Base-by-base conservation (phyloP, 371 early-diverging fungal genomes). In the Circinella minor region DNA sequence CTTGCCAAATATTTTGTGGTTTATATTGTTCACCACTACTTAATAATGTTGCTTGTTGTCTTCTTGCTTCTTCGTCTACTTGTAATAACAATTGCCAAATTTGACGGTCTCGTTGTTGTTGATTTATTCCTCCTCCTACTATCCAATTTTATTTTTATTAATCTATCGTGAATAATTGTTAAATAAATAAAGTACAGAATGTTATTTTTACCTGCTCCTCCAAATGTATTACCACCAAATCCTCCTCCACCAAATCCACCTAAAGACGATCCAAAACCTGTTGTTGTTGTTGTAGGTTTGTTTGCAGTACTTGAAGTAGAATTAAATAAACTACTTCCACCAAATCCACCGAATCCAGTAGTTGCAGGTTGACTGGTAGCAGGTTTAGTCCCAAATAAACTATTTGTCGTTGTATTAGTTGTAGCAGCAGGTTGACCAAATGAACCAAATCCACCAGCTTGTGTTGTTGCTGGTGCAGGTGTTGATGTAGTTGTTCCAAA, bases 1-100 rank as follows among this genome's bases (percentile, higher is more conserved):
- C 80, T 47, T 89, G 88, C 85, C 90, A 87, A 3, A 89, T 68
- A 49, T 78, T 77, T 13, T 78, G 71, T n/a, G 81, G 76, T 61
- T 72, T 70, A 57, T 73, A 74, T 5, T 72, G 71, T 11, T 71
- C 74, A 63, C 67, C 69, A 3, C 14, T 71, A 4, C 69, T 63
- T 55, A 71, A 61, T 72, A 60, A 74, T 66, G 70, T 78, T 13
- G 70, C 85, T 48, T 70, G 76, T 61, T 69, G 74, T 71, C 76
- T 72, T 74, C 80, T 80, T 77, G 80, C 81, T 69, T 82, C 74
- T 39, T 70, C 68, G 14, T 74, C 69, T 13, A 70, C 55, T 55
- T 76, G 74, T 15, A 64, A n/a, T 36, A 81, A 61, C 14, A 74
- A 61, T 27, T 76, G 73, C 61, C 72, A 83, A n/a, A 79, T 68